Base-by-base conservation (phyloP, 139 green algal genomes). In the Astrephomene gubernaculifera region DNA sequence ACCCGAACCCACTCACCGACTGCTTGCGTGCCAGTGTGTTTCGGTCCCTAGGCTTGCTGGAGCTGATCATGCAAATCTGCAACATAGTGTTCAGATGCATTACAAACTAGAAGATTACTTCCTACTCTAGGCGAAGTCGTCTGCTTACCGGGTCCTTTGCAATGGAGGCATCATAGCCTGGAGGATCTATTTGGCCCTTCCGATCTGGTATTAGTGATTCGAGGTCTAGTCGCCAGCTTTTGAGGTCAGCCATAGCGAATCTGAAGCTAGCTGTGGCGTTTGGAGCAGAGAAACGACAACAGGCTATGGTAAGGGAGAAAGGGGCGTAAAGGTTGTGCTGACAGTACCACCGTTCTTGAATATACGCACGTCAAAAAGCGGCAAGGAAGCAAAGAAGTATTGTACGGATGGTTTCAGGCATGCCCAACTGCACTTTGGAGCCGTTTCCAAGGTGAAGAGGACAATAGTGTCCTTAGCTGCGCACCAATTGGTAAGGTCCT, bases 121-220 rank as follows among this genome's bases (percentile, higher is more conserved):
- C 14, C 49, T 57, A 17, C 17, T 12, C 14, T 57, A 25, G 49
- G 12, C 49, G 14, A 14, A 74, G 2, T 2, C 3, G n/a, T 22
- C 21, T 24, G 4, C 79, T 35, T 43, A 93, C 89, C 88, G 53
- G 79, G 64, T 94, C 90, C 35, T 84, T 86, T 7, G 90, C 84
- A 4, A 90, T 73, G 2, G 49, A 36, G 12, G 33, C 52, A 39
- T 94, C 88, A 63, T 87, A 94, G 12, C 88, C 90, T n/a, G 88
- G 88, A 10, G 90, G 90, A 63, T 94, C 87, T 9, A 87, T 39
- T 41, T 81, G 41, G 68, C 44, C 7, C 52, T 85, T 65, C 25
- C 75, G 68, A 64, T 87, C 79, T 39, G 79, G 74, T 38, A 67
- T 52, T 5, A 89, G 25, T 17, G 41, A 71, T 35, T 90, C 83